A percentile compares a stretch with the other conserved stretches of the same genome.
Conservation (phyloP, 345 rosid species). For the Lumnitzera littorea region DNA sequence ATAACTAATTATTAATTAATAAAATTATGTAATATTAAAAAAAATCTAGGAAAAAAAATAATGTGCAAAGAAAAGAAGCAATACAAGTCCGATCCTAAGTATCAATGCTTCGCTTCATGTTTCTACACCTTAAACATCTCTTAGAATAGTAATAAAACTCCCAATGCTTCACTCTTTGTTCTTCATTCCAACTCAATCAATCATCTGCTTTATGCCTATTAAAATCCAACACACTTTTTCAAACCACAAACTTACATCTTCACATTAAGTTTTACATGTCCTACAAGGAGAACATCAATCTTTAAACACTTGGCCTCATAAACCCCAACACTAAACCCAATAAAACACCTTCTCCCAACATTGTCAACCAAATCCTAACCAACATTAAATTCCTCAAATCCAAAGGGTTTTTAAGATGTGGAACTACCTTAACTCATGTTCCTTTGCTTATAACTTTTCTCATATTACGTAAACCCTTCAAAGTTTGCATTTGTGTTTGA, state of each 20-base stretch:
- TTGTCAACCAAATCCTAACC: slow-evolving; percentile 31
- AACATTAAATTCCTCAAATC: slow-evolving; percentile 52
- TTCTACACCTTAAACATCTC: too few species aligned
- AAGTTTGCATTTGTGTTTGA: slow-evolving; percentile 50
- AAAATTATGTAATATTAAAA: too few species aligned
- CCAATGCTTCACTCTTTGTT: slow-evolving; percentile 27
- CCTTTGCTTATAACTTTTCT: slow-evolving; percentile 57
- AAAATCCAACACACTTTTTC: slow-evolving; percentile 1
- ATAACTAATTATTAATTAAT: too few species aligned
- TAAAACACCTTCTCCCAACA: slow-evolving; percentile 35
- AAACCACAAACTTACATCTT: slow-evolving; percentile 20
- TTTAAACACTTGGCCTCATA: slow-evolving; percentile 34
- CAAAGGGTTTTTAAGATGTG: slow-evolving; percentile 45
- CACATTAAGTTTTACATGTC: slow-evolving; percentile 60
- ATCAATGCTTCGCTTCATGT: not conserved
- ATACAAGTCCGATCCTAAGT: too few species aligned
- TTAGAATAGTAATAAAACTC: too few species aligned
- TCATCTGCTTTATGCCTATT: slow-evolving; percentile 3
- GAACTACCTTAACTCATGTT: slow-evolving; percentile 53
- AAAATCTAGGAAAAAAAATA: too few species aligned
- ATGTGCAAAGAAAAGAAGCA: too few species aligned
- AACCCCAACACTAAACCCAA: slow-evolving; percentile 29
- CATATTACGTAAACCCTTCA: slow-evolving; percentile 28
- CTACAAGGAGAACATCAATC: slow-evolving; percentile 31
- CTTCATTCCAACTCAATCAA: slow-evolving; percentile 4